These are phyloP conservation scores for Meyerozyma carpophila DNA, from an alignment of 1,139 yeast genomes.

Conservation along the genomic window DNA sequence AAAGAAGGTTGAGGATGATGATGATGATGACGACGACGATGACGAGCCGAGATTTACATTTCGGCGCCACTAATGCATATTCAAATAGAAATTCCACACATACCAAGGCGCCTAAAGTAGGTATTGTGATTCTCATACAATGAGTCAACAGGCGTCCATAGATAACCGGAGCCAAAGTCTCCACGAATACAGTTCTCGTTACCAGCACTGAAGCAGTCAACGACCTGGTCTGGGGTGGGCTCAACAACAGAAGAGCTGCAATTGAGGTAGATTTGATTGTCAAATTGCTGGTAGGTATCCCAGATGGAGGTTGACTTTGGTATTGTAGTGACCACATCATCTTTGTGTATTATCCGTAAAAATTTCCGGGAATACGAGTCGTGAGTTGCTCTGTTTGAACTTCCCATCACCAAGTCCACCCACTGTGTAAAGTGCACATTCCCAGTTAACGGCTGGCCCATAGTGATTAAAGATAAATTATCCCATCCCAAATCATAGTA, in stretches of 20 bases:
- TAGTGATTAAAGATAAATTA: slow-evolving; percentile 32
- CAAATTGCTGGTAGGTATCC: slow-evolving; percentile 32
- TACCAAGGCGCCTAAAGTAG: slow-evolving; percentile 44
- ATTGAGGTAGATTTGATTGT: slow-evolving; percentile 43
- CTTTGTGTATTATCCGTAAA: slow-evolving; percentile 40
- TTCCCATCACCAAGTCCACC: slow-evolving; percentile 32
- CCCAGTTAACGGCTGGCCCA: slow-evolving; percentile 52
- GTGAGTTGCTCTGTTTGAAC: slow-evolving; percentile 16
- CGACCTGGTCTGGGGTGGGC: slow-evolving; percentile 26
- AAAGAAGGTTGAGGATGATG: neutral
- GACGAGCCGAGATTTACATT: neutral
- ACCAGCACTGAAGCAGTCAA: slow-evolving; percentile 26
- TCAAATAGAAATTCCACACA: slow-evolving; percentile 30
- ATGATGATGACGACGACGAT: neutral
- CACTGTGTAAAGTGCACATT: slow-evolving; percentile 34
- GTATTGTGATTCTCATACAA: slow-evolving; percentile 38
- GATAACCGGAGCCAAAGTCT: slow-evolving; percentile 20
- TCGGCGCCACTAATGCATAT: neutral
- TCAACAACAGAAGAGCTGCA: slow-evolving; percentile 22
- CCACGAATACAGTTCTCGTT: slow-evolving; percentile 33
- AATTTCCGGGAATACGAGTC: slow-evolving; percentile 22
- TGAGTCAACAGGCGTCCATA: slow-evolving; percentile 16
- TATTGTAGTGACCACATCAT: slow-evolving; percentile 41
- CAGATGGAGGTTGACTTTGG: slow-evolving; percentile 27
- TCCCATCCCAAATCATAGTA: slow-evolving; percentile 31